Base-by-base conservation (phyloP, 371 early-diverging fungal species). In the Syncephalastrum racemosum region DNA sequence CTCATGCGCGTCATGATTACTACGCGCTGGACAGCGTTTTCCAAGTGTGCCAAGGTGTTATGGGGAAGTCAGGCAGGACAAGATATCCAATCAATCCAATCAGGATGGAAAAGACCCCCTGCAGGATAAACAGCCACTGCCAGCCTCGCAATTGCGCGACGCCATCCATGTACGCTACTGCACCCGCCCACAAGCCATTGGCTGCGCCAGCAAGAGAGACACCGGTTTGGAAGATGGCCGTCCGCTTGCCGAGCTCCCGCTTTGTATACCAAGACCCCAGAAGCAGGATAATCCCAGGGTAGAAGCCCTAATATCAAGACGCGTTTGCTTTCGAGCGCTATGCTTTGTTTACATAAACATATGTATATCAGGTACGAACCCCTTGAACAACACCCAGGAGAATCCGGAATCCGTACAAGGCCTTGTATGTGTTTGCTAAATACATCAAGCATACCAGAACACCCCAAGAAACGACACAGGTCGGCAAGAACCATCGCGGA, bases 201-300 rank as follows among this genome's bases (percentile, higher is more conserved):
- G 25, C 54, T 16, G 25, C 54, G 22, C 19, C n/a, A 2, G 54
- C 54, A 23, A 53, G 43, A 27, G 27, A 42, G 13, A 31, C 25
- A 5, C 25, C 54, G 45, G 27, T 53, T n/a, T 23, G 49, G 16
- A 53, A 44, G 45, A 53, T 7, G n/a, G 45, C 39, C 24, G 54
- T 41, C 10, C 54, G 54, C 13, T 25, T 53, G 25, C 45, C 45
- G 14, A 53, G 25, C 31, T 53, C 54, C 41, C 45, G 25, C 23
- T 53, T 43, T 14, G 44, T 42, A 16, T 53, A 53, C 54, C 54
- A 53, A 20, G 45, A 44, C 18, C 45, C 22, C 19, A 53, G 25
- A 53, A 53, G 54, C 24, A 53, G 45, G 45, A 53, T 53, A 45
- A 53, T 53, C 16, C 54, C 43, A 27, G 54, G 54, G 31, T 54